Conservation (phyloP, 1,139 yeast genomes). For the Yamadazyma conglobata region DNA sequence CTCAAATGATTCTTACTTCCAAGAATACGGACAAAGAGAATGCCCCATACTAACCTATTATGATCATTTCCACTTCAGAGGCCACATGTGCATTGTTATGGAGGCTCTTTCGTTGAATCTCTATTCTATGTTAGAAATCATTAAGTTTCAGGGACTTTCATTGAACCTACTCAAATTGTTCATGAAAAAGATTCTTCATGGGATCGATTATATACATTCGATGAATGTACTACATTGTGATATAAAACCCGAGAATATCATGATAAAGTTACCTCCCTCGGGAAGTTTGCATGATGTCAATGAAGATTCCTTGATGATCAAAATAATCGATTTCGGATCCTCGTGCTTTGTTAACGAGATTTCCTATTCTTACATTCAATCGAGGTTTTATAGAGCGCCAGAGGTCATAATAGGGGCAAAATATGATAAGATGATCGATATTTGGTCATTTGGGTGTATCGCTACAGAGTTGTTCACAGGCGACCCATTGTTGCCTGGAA, state of each 20-base stretch:
- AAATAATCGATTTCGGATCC: conserved; percentile 66
- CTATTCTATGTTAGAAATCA: conserved; percentile 61
- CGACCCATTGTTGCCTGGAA: conserved; percentile 66
- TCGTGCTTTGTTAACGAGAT: conserved; percentile 49
- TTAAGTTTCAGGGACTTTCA: conserved; percentile 59
- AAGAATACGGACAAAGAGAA: conserved; percentile 14
- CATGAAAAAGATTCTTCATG: conserved; percentile 54
- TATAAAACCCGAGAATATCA: conserved; percentile 66
- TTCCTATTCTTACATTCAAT: conserved; percentile 58
- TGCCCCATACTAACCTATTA: conserved; percentile 51
- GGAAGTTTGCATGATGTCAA: conserved; percentile 10
- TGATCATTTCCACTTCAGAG: conserved; percentile 75
- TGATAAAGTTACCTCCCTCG: conserved; percentile 41
- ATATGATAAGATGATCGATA: conserved; percentile 66
- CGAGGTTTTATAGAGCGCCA: conserved; percentile 68
- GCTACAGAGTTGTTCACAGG: conserved; percentile 67
- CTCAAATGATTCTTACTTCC: conserved; percentile 14
- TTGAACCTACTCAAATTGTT: conserved; percentile 48
- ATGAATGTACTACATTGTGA: conserved; percentile 73
- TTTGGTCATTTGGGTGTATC: conserved; percentile 78
- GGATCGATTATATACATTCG: conserved; percentile 57
- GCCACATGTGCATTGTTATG: conserved; percentile 79
- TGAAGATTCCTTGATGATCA: conserved; percentile 31
- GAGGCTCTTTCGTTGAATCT: conserved; percentile 69
- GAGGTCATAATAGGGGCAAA: conserved; percentile 80